These are phyloP conservation scores for Hapsidospora chrysogenum DNA, from an alignment of 495 filamentous ascomycete genomes.

Conservation along the genomic window DNA sequence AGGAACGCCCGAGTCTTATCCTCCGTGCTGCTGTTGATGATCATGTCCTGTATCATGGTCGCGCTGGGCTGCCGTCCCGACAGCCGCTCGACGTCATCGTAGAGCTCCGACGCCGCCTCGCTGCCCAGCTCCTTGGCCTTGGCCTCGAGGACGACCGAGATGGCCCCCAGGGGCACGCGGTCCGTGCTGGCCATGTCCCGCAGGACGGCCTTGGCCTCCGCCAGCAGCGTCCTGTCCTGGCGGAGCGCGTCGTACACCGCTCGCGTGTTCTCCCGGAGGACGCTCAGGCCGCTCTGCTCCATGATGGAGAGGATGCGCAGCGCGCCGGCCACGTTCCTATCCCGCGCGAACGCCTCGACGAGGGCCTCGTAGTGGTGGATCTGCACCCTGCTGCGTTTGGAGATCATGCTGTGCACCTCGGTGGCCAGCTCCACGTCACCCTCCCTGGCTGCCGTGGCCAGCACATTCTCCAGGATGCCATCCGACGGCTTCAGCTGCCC, in stretches of 20 bases:
- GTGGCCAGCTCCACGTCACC: slow-evolving; percentile 53
- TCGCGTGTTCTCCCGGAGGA: slow-evolving; percentile 36
- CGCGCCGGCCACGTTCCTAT: slow-evolving; percentile 34
- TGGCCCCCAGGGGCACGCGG: slow-evolving; percentile 33
- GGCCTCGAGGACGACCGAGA: slow-evolving; percentile 48
- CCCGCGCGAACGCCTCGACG: slow-evolving; percentile 45
- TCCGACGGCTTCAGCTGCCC: slow-evolving; percentile 47
- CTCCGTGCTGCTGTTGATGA: slow-evolving; percentile 52
- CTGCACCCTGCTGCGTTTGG: slow-evolving; percentile 32
- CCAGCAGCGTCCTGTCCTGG: slow-evolving; percentile 10
- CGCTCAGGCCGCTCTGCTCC: slow-evolving; percentile 35
- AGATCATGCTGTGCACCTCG: slow-evolving; percentile 41
- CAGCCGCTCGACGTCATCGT: slow-evolving; percentile 51
- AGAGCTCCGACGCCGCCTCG: slow-evolving; percentile 44
- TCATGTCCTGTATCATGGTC: slow-evolving; percentile 47
- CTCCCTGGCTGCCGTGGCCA: slow-evolving; percentile 49
- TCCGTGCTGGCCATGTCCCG: slow-evolving; percentile 21
- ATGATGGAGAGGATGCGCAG: slow-evolving; percentile 54
- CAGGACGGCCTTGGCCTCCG: slow-evolving; percentile 36
- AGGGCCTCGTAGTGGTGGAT: slow-evolving; percentile 63
- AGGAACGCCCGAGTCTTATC: slow-evolving; percentile 47
- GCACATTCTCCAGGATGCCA: slow-evolving; percentile 43
- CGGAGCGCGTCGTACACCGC: slow-evolving; percentile 30
- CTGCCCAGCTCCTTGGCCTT: slow-evolving; percentile 22
- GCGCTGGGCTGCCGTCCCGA: slow-evolving; percentile 39